These are phyloP conservation scores for Sapria himalayana DNA, from an alignment of 345 rosid species.

Conservation along the genomic window DNA sequence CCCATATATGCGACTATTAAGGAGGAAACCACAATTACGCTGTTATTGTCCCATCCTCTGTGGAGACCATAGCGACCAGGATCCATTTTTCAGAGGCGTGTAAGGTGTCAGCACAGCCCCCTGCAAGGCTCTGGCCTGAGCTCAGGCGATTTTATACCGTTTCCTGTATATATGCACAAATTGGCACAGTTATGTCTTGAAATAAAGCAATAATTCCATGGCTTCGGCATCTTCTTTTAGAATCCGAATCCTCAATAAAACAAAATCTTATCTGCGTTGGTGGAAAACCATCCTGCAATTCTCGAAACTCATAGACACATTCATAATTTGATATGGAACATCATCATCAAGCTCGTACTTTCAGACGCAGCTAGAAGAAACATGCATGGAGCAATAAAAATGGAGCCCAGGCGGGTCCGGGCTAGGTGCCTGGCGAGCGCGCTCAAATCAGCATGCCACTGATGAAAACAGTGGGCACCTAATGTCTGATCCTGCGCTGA, in stretches of 20 bases:
- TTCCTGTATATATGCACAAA: conserved; percentile 61
- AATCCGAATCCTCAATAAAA: conserved; percentile 21
- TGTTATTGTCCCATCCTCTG: conserved; percentile 99
- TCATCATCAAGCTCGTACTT: too few relatives aligned
- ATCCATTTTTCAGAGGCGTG: conserved; percentile 45
- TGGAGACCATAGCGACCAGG: conserved; percentile 66
- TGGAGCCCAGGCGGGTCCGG: too few relatives aligned
- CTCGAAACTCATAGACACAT: too few relatives aligned
- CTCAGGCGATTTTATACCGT: conserved; percentile 25
- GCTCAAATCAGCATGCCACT: too few relatives aligned
- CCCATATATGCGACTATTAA: conserved; percentile 72
- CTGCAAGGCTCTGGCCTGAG: conserved; percentile 21
- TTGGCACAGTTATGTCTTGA: conserved; percentile 33
- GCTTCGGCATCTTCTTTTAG: conserved; percentile 22
- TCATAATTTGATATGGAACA: too few relatives aligned
- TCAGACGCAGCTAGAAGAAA: too few relatives aligned
- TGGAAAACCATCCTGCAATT: too few relatives aligned
- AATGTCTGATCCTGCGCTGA: too few relatives aligned
- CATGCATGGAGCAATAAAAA: too few relatives aligned
- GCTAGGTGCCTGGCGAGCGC: too few relatives aligned
- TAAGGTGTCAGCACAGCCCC: conserved; percentile 16
- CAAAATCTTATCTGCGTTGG: conserved; percentile 16
- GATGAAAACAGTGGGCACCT: too few relatives aligned
- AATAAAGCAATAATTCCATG: conserved; percentile 21
- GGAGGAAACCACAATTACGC: conserved; percentile 99